phyloP scores from a whole-genome alignment of 129 eudicot species.

The Artemisia argyi region DNA sequence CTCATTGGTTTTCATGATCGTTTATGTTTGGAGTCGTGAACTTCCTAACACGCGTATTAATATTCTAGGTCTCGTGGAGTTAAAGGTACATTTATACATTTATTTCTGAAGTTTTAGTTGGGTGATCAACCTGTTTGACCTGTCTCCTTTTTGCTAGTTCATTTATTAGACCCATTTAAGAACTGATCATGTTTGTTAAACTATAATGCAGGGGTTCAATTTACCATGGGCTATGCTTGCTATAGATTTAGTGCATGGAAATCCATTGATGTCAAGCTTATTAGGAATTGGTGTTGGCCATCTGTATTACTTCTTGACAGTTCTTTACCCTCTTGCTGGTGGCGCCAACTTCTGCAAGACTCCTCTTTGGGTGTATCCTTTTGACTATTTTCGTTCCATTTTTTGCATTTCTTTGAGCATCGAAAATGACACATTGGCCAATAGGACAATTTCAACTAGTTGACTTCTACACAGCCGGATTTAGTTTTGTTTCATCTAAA shows the following conservation, averaged over 20 bases:
- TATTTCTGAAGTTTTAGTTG: background rate
- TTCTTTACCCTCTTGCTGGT: conserved; percentile 52
- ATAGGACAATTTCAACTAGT: too few species aligned
- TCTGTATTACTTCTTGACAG: conserved; percentile 60
- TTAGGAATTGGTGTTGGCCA: conserved; percentile 73
- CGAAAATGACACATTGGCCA: conserved; percentile 10
- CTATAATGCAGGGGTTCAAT: conserved; percentile 50
- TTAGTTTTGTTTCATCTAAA: too few species aligned
- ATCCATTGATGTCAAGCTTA: conserved; percentile 39
- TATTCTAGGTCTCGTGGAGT: conserved; percentile 48
- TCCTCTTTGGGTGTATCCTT: conserved; percentile 73
- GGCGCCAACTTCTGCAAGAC: conserved; percentile 48
- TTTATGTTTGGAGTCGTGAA: conserved; percentile 66
- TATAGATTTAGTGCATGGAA: conserved; percentile 51
- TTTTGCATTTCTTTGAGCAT: background rate
- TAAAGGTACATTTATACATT: conserved; percentile 43
- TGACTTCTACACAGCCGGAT: too few species aligned
- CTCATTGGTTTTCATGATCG: conserved; percentile 61
- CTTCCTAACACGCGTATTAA: conserved; percentile 59
- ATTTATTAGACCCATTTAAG: background rate
- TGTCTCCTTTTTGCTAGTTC: too few species aligned
- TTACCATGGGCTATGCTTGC: conserved; percentile 57
- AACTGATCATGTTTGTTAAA: background rate
- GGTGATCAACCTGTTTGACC: background rate
- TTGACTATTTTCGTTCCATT: background rate